phyloP scores from a whole-genome alignment of 75 land plant species.

The Ceratopteris richardii region DNA sequence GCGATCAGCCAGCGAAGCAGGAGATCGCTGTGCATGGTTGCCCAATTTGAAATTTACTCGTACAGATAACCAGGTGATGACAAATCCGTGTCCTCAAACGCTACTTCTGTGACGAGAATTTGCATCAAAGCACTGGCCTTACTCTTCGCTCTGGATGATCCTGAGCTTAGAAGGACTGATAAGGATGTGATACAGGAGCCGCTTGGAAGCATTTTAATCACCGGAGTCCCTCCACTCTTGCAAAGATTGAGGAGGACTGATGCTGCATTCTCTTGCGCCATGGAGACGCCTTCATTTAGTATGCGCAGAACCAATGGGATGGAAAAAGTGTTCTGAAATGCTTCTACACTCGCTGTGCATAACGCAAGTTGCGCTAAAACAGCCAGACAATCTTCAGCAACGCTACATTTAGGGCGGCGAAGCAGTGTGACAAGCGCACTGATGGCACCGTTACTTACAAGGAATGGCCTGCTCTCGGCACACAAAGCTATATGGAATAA shows the following conservation, averaged over 20 bases:
- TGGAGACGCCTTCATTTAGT: conserved; percentile 29
- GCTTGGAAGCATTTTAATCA: conserved; percentile 21
- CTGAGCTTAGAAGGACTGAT: conserved; percentile 11
- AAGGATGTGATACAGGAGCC: conserved; percentile 10
- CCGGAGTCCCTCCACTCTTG: conserved; percentile 36
- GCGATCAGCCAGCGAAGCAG: no score
- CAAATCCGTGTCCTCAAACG: no score
- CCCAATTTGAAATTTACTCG: no score
- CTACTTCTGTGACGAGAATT: conserved; percentile 13
- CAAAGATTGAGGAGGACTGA: conserved; percentile 62
- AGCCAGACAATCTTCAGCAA: conserved; percentile 67
- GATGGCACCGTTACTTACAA: conserved; percentile 49
- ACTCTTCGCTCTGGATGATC: conserved; percentile 19
- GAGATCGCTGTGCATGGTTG: no score
- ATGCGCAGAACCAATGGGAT: conserved; percentile 38
- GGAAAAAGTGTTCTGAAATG: conserved; percentile 29
- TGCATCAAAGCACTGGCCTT: conserved; percentile 21
- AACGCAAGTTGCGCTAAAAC: conserved; percentile 70
- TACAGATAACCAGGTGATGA: no score
- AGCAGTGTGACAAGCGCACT: conserved; percentile 24
- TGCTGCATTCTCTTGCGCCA: conserved; percentile 62
- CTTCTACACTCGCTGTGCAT: conserved; percentile 43
- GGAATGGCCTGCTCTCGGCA: conserved; percentile 38
- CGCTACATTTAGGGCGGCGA: conserved; percentile 24
- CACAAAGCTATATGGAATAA: conserved; percentile 64